Conservation (phyloP, 2,329 filamentous ascomycete species). For the Paecilomyces sp. region DNA sequence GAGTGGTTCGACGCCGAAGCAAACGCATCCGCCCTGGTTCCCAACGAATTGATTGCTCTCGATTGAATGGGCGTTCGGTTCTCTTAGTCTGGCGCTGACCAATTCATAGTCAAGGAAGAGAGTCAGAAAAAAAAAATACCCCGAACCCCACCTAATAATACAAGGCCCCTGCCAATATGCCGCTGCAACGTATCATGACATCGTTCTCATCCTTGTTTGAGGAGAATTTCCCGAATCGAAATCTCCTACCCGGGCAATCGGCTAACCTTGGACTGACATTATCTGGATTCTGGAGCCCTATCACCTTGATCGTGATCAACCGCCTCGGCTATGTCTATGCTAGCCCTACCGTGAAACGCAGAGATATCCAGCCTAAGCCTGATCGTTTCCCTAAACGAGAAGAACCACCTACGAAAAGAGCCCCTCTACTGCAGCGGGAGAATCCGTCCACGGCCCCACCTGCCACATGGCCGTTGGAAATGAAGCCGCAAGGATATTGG, state of each 20-base stretch:
- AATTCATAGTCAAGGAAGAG: not conserved
- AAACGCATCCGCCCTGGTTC: not conserved
- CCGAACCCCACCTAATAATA: not conserved
- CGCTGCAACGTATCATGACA: not conserved
- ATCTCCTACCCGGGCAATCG: not conserved
- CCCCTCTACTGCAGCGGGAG: conserved; percentile 11
- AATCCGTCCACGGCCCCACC: conserved; percentile 26
- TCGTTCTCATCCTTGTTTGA: not conserved
- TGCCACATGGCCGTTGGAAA: conserved; percentile 19
- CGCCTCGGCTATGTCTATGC: not conserved
- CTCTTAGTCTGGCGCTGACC: not conserved
- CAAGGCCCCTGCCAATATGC: not conserved
- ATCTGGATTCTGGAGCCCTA: not conserved
- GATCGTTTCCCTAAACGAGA: not conserved
- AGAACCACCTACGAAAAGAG: not conserved
- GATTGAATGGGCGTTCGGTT: not conserved
- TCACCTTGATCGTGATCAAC: not conserved
- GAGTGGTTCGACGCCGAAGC: not conserved
- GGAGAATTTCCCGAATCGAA: not conserved
- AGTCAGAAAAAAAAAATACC: not conserved
- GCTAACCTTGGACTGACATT: not conserved
- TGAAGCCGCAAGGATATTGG: conserved; percentile 1
- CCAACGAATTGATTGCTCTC: not conserved
- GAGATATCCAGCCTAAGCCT: not conserved
- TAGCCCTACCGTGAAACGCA: not conserved